Evolutionary conservation across 805 yeast genomes (phyloP), one percentile per base, ranked within the genome.

Genomic region (Kregervanrija delftensis): DNA sequence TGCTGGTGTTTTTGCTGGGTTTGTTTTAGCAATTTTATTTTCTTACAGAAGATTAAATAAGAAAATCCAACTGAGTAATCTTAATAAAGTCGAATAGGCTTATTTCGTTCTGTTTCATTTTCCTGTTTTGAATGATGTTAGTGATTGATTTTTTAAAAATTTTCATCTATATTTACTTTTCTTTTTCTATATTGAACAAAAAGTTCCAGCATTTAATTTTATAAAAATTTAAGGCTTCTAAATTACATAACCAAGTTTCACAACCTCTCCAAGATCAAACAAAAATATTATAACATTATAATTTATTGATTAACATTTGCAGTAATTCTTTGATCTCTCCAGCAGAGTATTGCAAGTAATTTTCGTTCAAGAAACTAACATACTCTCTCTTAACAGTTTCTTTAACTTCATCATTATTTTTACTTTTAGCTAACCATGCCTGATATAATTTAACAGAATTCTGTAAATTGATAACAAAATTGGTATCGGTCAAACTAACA

Each of bases 391-490:
- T 61, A 38, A 68, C 69, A n/a, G 55, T 48, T 2, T 50, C 49
- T 43, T 65, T 60, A 39, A 42, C 62, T 51, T 13, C 56, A 59
- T 33, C 59, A 62, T 40, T 60, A 59, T 37, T 49, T 16, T 46
- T 45, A n/a, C 51, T 57, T 73, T 81, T 50, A 59, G 45, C 22
- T 49, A 74, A 71, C 61, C 64, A 62, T 13, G 87, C 83, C 50
- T 77, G 67, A 58, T 77, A 86, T 57, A 81, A 79, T 58, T 83
- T 85, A 37, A 88, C 84, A 14, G 89, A 72, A 16, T 73, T 70
- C 64, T 86, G 87, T 56, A 90, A 71, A 41, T 68, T 62, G 41
- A 73, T 79, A 14, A 85, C 78, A 56, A 84, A 78, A 9, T 30
- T 11, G 4, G 71, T 64, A 45, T 68, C 65, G 4, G 60, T 60